phyloP scores from a whole-genome alignment of 257 asterid genomes.

The Petunia axillaris region DNA sequence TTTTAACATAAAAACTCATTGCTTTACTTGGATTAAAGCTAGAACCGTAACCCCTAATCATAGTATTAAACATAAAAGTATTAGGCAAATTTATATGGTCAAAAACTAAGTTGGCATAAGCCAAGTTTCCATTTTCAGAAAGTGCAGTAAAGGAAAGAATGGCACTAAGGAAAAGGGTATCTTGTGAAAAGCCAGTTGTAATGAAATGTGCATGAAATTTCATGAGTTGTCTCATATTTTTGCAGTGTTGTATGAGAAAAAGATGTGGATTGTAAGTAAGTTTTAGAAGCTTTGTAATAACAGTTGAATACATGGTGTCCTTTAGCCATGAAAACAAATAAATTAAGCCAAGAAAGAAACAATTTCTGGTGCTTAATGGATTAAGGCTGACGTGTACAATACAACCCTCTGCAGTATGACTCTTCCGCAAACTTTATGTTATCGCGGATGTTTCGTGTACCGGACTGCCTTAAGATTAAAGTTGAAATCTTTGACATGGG shows the following conservation, averaged over 20 bases:
- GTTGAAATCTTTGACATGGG: not conserved
- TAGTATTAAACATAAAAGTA: slow-evolving; percentile 34
- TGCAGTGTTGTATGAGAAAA: slow-evolving; percentile 28
- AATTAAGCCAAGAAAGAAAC: too few relatives aligned
- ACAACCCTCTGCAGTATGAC: too few relatives aligned
- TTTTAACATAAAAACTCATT: slow-evolving; percentile 24
- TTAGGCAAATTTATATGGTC: slow-evolving; percentile 25
- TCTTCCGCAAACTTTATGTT: too few relatives aligned
- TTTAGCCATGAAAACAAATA: not conserved
- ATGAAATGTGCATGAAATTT: slow-evolving; percentile 33
- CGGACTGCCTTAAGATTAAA: too few relatives aligned
- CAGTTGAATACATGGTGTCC: slow-evolving; percentile 20
- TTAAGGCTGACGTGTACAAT: not conserved
- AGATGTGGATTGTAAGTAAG: slow-evolving; percentile 28
- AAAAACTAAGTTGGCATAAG: slow-evolving; percentile 30
- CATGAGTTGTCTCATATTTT: slow-evolving; percentile 23
- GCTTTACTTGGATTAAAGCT: slow-evolving; percentile 17
- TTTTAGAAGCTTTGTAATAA: slow-evolving; percentile 25
- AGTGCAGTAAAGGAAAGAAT: slow-evolving; percentile 31
- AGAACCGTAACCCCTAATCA: slow-evolving; percentile 38
- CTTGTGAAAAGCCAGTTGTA: slow-evolving; percentile 27
- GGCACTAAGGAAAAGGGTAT: slow-evolving; percentile 30
- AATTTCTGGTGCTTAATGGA: not conserved
- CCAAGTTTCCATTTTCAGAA: slow-evolving; percentile 29
- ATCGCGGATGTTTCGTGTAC: too few relatives aligned